Conservation (phyloP, 225 moss, liverwort and hornwort genomes). For the Rhytidiadelphus loreus region DNA sequence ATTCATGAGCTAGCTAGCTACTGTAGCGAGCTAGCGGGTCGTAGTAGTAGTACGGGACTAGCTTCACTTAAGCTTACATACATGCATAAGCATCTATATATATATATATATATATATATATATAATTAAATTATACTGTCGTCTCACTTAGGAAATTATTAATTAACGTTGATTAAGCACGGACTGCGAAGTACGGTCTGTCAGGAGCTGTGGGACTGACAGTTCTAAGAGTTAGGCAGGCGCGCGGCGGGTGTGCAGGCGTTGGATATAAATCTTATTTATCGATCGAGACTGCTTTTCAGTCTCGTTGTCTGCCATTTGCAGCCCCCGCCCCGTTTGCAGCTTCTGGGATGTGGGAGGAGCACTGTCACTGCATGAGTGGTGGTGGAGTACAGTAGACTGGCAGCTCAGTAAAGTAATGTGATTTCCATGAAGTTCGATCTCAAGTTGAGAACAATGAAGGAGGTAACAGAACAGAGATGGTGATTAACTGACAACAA, state of each 20-base stretch:
- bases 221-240: neutral
- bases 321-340: neutral
- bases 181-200: neutral
- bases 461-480: no score
- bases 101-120: no score
- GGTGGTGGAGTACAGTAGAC: neutral
- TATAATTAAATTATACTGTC: no score
- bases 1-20: neutral
- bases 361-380: neutral
- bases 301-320: neutral
- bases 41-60: neutral
- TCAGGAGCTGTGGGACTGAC: neutral
- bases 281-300: neutral
- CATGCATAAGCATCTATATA: no score
- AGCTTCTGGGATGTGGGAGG: neutral
- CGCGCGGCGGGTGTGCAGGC: neutral
- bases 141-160: neutral
- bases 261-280: neutral
- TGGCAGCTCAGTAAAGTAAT: neutral
- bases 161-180: neutral
- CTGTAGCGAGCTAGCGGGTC: no score
- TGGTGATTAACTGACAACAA: no score
- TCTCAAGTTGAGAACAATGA: neutral
- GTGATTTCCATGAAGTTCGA: neutral
- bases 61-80: neutral